Evolutionary conservation across 2,329 filamentous ascomycete genomes (phyloP), one percentile per base, ranked within the genome.

Genomic region (Monilinia aucupariae): DNA sequence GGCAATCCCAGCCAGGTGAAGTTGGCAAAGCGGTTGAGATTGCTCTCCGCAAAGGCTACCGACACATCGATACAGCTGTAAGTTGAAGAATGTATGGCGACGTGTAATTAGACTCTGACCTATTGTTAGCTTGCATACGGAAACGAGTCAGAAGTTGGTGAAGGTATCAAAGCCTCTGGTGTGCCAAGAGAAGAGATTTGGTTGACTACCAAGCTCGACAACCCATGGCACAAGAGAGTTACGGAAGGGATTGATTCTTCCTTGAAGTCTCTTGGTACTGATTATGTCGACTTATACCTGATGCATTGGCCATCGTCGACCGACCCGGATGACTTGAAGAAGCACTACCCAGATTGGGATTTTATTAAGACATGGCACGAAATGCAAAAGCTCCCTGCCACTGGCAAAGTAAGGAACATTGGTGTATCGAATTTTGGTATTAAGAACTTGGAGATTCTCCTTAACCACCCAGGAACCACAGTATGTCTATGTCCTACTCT

Each of bases 351-450:
- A 39, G 89, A 91, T 78, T 93, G 90, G 90, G 83, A 91, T 78
- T 93, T 90, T 76, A 80, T 89, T 70, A 86, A 94, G 76, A 94
- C 91, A 32, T 96, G 83, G 84, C 78, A 80, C 65, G 86, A 87
- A 78, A 79, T 90, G 81, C 85, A 89, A 77, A 88, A 88, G 80
- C 79, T 91, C 53, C 78, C 85, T 30, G 83, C 76, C 13, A 85
- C 83, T 51, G 86, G 87, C 74, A 90, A 91, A 76, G 89, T 89
- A 59, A 83, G 82, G 76, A 91, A 90, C 79, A 91, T 93, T 74
- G 90, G 90, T 70, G 88, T 94, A 63, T 91, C 89, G 76, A 96
- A 96, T 82, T 94, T 96, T 75, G 88, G 82, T 67, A 90, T 92
- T 74, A 84, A 80, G 75, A 90, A 94, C 77, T 79, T 94, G 45